phyloP scores from a whole-genome alignment of 495 filamentous ascomycete genomes.

The Tuber melanosporum region DNA sequence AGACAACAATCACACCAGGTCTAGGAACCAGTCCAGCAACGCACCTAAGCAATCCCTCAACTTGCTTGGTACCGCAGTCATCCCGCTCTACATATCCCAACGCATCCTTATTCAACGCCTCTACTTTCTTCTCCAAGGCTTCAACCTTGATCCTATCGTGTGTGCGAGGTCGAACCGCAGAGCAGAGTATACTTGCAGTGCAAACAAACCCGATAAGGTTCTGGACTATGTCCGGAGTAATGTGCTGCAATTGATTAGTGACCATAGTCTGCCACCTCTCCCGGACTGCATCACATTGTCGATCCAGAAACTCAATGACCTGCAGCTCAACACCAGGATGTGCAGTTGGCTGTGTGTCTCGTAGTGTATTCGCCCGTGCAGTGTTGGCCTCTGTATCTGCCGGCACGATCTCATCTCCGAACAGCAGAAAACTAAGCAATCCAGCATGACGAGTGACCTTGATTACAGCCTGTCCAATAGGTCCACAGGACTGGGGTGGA shows the following conservation, averaged over 20 bases:
- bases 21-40: constrained; percentile 35
- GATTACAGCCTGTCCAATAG: constrained; percentile 42
- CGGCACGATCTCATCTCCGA: constrained; percentile 40
- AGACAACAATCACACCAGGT: constrained; percentile 37
- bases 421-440: constrained; percentile 38
- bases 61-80: constrained; percentile 31
- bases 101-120: constrained; percentile 14
- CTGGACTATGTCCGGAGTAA: constrained; percentile 49
- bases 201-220: constrained; percentile 48
- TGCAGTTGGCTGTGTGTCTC: constrained; percentile 11
- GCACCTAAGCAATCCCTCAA: constrained; percentile 36
- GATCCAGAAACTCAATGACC: constrained; percentile 47
- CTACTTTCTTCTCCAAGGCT: constrained; percentile 41
- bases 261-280: constrained; percentile 47
- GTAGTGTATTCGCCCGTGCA: not conserved
- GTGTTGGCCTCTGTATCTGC: not conserved
- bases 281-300: constrained; percentile 47
- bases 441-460: constrained; percentile 43
- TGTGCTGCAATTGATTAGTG: constrained; percentile 46
- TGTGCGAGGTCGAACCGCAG: constrained; percentile 43
- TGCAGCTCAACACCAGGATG: constrained; percentile 44
- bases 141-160: constrained; percentile 33
- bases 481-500: constrained; percentile 22
- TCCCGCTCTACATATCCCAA: constrained; percentile 29
- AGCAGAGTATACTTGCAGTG: constrained; percentile 43